Evolutionary conservation across 1,284 basidiomycete genomes (phyloP), one percentile per base, ranked within the genome.

Genomic region (Laetiporus sulphureus): DNA sequence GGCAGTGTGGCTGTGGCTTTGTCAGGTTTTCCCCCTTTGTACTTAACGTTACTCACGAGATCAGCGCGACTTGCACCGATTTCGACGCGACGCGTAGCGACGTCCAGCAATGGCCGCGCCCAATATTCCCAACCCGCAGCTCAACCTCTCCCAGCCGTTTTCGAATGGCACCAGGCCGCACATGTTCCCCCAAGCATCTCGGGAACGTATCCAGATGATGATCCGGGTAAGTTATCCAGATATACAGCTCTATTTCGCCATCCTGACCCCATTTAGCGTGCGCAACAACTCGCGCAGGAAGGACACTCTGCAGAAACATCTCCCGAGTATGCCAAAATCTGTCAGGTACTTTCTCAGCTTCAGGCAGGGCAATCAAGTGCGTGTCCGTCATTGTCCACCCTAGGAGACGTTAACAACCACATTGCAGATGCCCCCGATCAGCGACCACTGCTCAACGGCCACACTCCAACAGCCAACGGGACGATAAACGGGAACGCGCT

Each of bases 261-360:
- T 32, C 22, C 24, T 21, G 32, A 33, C 40, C n/a, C 34, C 23
- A 11, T 44, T 27, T 34, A 69, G 67, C 62, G 64, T 39, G 61
- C 59, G 23, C 57, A 61, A 41, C 13, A 37, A 13, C 58, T 68
- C 11, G 59, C 56, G 23, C 41, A 47, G 16, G 53, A 52, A 32
- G 67, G 67, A 13, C 52, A 45, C 38, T 66, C 66, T 7, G 50
- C 57, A 5, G 65, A 68, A 42, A 66, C 55, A 13, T 54, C 50
- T 19, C 53, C 57, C 31, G 67, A 69, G 47, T 55, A 66, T 27
- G 61, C 56, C 27, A 60, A 52, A 44, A 55, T 65, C 36, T 47
- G 57, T 15, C 58, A 55, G 29, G 49, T 63, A 42, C 46, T 66
- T 30, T 59, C 61, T 41, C 56, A 49, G 32, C 51, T 54, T 19